Evolutionary conservation across 495 filamentous ascomycete genomes (phyloP), one percentile per base, ranked within the genome.

Genomic region (Glarea lozoyensis): DNA sequence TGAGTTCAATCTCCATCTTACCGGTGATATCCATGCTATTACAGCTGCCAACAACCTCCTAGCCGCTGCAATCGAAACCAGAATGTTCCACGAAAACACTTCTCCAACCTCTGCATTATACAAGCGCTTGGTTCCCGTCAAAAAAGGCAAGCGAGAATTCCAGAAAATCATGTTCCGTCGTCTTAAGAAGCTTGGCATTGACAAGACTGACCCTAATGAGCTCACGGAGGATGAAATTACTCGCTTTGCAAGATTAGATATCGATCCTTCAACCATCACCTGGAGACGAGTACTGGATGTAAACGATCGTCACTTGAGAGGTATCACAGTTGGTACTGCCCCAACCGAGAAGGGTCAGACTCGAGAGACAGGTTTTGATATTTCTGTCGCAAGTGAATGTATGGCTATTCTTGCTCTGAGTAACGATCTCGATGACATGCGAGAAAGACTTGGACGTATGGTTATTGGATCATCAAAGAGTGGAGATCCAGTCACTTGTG

Each of bases 331-430:
- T 38, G 92, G 92, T 21, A 80, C 80, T 47, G 92, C 88, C 0
- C 69, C 83, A 6, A 92, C 92, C 0, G 92, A 98, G 67, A 94
- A 89, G 61, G 88, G 88, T 16, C 70, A 82, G 45, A 79, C 73
- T 7, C 76, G 92, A 37, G 73, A 87, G 49, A 96, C 92, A 7
- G 86, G 86, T 31, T 98, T 98, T 59, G 92, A 98, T 55, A 97
- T 98, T 45, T 94, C 89, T 5, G 92, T 98, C 15, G 92, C 92
- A 16, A 92, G 84, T 62, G 92, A 98, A 59, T 94, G 86, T 67
- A 98, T 98, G 92, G 92, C 90, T 36, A 94, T 98, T 48, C 76
- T 98, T 34, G 92, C 92, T 11, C 74, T 98, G 48, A 94, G 87
- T 64, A 97, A 84, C 46, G 76, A 76, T 60, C 68, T 97, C 40